phyloP scores from a whole-genome alignment of 495 filamentous ascomycete genomes.

The Penicillium bialowiezense region DNA sequence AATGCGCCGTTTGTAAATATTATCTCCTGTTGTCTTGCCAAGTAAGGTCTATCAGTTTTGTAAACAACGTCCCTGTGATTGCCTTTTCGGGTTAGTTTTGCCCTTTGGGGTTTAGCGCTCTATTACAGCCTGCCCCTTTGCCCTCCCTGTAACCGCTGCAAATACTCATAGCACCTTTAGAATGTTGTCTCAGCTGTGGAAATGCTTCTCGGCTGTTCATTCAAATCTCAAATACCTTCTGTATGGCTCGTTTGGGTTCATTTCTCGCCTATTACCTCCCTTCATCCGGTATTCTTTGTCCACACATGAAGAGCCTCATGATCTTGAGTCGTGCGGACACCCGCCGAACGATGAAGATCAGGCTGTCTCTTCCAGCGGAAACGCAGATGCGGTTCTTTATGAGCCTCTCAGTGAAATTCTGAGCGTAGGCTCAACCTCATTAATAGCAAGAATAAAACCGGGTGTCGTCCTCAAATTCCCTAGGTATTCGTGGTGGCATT shows the following conservation, averaged over 20 bases:
- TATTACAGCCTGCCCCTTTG: neutral
- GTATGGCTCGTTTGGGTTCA: neutral
- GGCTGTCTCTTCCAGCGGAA: neutral
- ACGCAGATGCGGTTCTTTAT: constrained; percentile 6
- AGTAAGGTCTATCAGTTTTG: neutral
- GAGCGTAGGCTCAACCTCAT: constrained; percentile 4
- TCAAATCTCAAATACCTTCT: neutral
- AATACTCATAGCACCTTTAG: neutral
- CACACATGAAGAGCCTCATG: neutral
- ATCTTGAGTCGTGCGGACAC: neutral
- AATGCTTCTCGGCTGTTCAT: neutral
- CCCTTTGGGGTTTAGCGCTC: neutral
- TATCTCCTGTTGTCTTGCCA: neutral
- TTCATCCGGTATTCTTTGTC: neutral
- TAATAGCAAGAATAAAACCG: constrained; percentile 11
- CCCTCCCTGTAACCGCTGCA: neutral
- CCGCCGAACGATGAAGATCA: neutral
- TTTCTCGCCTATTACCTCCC: neutral
- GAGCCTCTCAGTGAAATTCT: constrained; percentile 8
- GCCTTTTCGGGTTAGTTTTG: neutral
- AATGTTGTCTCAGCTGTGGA: neutral
- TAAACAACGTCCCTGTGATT: neutral
- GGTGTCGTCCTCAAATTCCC: constrained; percentile 10
- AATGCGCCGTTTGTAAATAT: no score
- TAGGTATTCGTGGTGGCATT: constrained; percentile 13